A percentile compares a stretch with the other conserved stretches of the same genome.
Conservation (phyloP, 306 rosid genomes). For the Citrullus amarus region DNA sequence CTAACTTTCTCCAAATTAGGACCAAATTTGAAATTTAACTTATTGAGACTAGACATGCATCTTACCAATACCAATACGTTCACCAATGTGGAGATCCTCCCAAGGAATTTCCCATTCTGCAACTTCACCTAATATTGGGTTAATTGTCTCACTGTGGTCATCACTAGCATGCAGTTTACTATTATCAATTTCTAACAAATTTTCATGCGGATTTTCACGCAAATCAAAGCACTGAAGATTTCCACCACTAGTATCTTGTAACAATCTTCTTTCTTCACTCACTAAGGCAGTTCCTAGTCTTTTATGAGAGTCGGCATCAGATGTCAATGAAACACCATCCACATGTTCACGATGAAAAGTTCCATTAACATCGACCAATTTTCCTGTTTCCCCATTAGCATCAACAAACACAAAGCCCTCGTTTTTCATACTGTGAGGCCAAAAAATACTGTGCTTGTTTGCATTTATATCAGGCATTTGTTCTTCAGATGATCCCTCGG, state of each 20-base stretch:
- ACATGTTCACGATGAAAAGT: slow-evolving; percentile 23
- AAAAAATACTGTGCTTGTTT: slow-evolving; percentile 15
- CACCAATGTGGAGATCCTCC: slow-evolving; percentile 95
- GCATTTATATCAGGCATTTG: slow-evolving; percentile 17
- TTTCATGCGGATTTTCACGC: slow-evolving; percentile 26
- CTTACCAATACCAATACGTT: slow-evolving; percentile 99
- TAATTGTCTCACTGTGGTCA: slow-evolving; percentile 31
- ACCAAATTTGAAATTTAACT: no score
- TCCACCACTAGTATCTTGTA: slow-evolving; percentile 21
- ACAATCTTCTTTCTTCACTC: slow-evolving; percentile 29
- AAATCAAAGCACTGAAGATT: slow-evolving; percentile 16
- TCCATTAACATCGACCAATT: slow-evolving; percentile 19
- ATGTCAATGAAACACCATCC: slow-evolving; percentile 13
- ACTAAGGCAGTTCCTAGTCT: slow-evolving; percentile 13
- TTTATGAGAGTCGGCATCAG: slow-evolving; percentile 12
- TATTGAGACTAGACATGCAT: neutral
- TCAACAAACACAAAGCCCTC: slow-evolving; percentile 27
- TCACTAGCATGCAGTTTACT: slow-evolving; percentile 23
- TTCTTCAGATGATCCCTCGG: slow-evolving; percentile 20
- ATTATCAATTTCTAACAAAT: slow-evolving; percentile 23
- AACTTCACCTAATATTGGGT: slow-evolving; percentile 54
- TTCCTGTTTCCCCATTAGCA: slow-evolving; percentile 23
- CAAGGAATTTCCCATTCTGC: slow-evolving; percentile 88
- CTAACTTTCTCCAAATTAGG: no score
- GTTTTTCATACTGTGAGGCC: slow-evolving; percentile 18